Conservation (phyloP, 257 asterid genomes). For the Solanum piurae region DNA sequence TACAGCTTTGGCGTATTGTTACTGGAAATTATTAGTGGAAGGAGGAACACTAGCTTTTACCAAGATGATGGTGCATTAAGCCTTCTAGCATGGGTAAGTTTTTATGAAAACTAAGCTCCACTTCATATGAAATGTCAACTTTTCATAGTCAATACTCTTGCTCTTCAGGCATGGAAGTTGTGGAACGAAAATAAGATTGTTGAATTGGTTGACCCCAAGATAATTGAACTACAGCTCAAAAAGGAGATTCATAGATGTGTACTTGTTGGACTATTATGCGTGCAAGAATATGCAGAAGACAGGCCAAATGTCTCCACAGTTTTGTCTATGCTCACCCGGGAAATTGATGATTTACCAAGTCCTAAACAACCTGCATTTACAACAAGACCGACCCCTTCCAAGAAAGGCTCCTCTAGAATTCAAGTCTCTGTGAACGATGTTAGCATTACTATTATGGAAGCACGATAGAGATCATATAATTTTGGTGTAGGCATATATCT, state of each 20-base stretch:
- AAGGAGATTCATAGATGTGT: conserved; percentile 38
- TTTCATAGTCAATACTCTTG: not conserved
- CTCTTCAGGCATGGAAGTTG: conserved; percentile 8
- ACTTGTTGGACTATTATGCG: conserved; percentile 52
- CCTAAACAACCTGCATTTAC: conserved; percentile 38
- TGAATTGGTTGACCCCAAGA: not conserved
- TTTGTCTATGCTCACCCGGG: conserved; percentile 47
- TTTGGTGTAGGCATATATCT: not conserved
- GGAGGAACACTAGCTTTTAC: conserved; percentile 41
- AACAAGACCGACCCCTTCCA: conserved; percentile 4
- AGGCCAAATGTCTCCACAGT: conserved; percentile 23
- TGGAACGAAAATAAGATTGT: not conserved
- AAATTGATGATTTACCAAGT: conserved; percentile 32
- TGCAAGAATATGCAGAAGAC: conserved; percentile 48
- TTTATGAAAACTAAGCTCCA: not conserved
- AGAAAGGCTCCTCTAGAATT: conserved; percentile 19
- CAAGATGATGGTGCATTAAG: conserved; percentile 34
- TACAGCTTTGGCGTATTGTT: conserved; percentile 45
- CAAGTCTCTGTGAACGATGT: conserved; percentile 27
- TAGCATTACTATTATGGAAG: conserved; percentile 28
- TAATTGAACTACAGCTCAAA: not conserved
- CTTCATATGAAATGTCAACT: not conserved
- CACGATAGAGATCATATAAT: conserved; percentile 13
- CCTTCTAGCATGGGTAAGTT: conserved; percentile 52
- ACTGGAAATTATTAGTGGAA: conserved; percentile 46